phyloP scores from a whole-genome alignment of 495 filamentous ascomycete genomes.

The Tuber melanosporum region DNA sequence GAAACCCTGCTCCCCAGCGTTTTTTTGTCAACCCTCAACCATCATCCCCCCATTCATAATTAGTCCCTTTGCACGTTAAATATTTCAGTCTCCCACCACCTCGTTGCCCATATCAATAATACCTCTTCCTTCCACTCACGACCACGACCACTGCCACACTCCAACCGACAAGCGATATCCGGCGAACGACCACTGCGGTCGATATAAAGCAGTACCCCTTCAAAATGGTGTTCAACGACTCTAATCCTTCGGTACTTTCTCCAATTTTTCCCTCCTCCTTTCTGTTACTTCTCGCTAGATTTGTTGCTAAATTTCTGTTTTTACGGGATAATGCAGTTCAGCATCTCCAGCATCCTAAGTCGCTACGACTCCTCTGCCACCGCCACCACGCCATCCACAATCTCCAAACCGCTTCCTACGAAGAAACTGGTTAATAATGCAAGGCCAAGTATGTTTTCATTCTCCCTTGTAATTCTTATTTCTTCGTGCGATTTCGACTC shows the following conservation, averaged over 20 bases:
- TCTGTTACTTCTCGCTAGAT: slow-evolving; percentile 24
- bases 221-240: slow-evolving; percentile 37
- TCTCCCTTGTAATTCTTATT: neutral
- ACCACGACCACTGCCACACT: slow-evolving; percentile 13
- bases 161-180: slow-evolving; percentile 3
- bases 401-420: slow-evolving; percentile 22
- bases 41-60: neutral
- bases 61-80: neutral
- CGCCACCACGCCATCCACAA: slow-evolving; percentile 15
- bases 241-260: slow-evolving; percentile 30
- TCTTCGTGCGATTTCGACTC: slow-evolving; percentile 5
- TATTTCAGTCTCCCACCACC: slow-evolving; percentile 7
- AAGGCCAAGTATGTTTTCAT: slow-evolving; percentile 22
- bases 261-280: slow-evolving; percentile 11
- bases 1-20: neutral
- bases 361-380: slow-evolving; percentile 27
- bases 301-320: neutral
- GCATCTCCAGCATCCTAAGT: slow-evolving; percentile 39
- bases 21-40: slow-evolving; percentile 3
- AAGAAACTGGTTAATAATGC: slow-evolving; percentile 12
- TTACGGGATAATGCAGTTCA: slow-evolving; percentile 26
- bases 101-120: slow-evolving; percentile 9
- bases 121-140: neutral
- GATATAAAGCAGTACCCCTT: slow-evolving; percentile 5
- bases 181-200: neutral